Evolutionary conservation across 257 asterid genomes (phyloP).

Genomic region (Cruciata laevipes): DNA sequence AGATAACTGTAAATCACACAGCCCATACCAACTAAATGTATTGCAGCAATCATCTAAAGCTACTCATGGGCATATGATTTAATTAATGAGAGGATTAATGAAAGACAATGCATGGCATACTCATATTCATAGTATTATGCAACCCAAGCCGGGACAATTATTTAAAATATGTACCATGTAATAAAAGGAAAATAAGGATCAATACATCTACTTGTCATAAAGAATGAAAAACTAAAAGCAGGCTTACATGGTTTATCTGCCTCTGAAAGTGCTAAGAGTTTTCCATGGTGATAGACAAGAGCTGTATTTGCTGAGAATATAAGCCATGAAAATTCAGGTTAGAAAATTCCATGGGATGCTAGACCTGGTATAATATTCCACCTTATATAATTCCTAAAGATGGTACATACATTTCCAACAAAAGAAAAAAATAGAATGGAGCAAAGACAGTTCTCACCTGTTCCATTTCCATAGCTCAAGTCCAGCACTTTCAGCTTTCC

Average conservation of each 20-base stretch:
- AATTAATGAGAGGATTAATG: neutral
- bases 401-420: neutral
- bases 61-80: neutral
- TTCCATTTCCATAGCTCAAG: constrained; percentile 57
- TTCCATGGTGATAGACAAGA: constrained; percentile 76
- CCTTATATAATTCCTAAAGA: neutral
- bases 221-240: constrained; percentile 10
- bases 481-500: constrained; percentile 74
- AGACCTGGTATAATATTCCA: neutral
- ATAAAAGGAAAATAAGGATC: neutral
- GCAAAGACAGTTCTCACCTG: constrained; percentile 45
- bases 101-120: neutral
- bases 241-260: constrained; percentile 93
- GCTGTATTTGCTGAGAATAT: constrained; percentile 84
- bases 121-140: neutral
- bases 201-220: neutral
- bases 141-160: neutral
- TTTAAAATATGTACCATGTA: neutral
- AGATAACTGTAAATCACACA: constrained; percentile 4
- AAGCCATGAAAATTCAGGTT: constrained; percentile 16
- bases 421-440: neutral
- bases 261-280: constrained; percentile 88
- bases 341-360: constrained; percentile 16
- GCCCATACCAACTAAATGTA: neutral
- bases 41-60: neutral